Evolutionary conservation across 345 rosid genomes (phyloP), one percentile per base, ranked within the genome.

Genomic region (Corchorus olitorius): DNA sequence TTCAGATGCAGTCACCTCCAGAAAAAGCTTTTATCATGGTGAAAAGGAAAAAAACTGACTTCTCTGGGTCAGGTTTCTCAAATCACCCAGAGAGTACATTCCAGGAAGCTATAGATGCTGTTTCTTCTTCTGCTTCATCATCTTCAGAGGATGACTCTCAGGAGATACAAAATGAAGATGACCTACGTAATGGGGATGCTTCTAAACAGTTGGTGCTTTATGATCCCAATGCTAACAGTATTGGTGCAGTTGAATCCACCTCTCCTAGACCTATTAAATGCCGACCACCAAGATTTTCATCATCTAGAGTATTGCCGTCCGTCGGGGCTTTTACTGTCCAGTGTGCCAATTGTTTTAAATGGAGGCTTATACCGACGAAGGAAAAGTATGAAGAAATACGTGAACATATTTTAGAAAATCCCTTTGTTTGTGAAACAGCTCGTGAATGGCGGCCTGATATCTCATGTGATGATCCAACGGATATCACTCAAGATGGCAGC

Each of bases 241-340:
- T 39, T 13, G 78, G 77, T 67, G 83, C 75, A 75, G 75, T 70
- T 60, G 87, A 66, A 55, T 76, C 88, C 54, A 68, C 55, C 56
- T 77, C 50, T 45, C 76, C 70, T 52, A 71, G 72, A 70, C 82
- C 90, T 39, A 52, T 58, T 35, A 72, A 34, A 78, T 70, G 68
- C 81, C 80, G 62, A 43, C 81, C 74, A 68, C 76, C 74, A 14
- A 83, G 79, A 79, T 68, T 53, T 52, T 37, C 77, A 54, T 76
- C 87, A 34, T 52, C 88, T 41, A 91, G 77, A 88, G 74, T 72
- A 56, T 78, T 78, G 61, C 97, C 97, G 17, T 87, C 92, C 27
- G 89, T 94, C 8, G 98, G 99, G 56, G 97, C 97, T 12, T 95
- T 93, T 77, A 89, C 99, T 0, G 97, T 92, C 41, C 98, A 95